phyloP scores from a whole-genome alignment of 495 filamentous ascomycete species.

The Amphirosellinia nigrospora region DNA sequence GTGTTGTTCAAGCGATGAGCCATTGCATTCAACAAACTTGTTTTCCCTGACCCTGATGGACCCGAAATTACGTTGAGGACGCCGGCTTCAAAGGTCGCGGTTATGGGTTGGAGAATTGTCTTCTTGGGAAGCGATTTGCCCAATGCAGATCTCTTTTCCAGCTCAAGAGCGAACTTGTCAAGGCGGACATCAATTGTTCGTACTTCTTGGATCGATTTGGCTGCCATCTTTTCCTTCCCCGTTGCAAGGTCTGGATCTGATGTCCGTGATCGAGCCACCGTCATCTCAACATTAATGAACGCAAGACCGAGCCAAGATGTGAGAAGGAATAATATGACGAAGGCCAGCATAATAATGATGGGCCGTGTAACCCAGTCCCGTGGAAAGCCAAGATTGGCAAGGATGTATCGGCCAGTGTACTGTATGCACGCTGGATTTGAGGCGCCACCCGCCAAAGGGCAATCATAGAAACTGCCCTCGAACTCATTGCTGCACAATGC shows the following conservation, averaged over 20 bases:
- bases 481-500: constrained; percentile 75
- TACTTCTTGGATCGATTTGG: constrained; percentile 56
- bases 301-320: neutral
- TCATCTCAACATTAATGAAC: neutral
- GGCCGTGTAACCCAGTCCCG: constrained; percentile 66
- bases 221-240: constrained; percentile 66
- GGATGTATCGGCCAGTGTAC: constrained; percentile 71
- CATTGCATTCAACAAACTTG: constrained; percentile 72
- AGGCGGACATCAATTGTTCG: constrained; percentile 65
- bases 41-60: constrained; percentile 76
- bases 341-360: constrained; percentile 61
- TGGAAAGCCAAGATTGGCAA: constrained; percentile 68
- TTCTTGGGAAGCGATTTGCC: constrained; percentile 54
- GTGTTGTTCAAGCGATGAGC: constrained; percentile 66
- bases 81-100: constrained; percentile 65
- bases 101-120: constrained; percentile 68
- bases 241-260: constrained; percentile 61
- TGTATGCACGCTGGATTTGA: constrained; percentile 66
- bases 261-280: constrained; percentile 57
- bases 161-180: constrained; percentile 63
- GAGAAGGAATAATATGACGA: neutral
- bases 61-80: constrained; percentile 79
- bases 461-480: constrained; percentile 68
- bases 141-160: constrained; percentile 62
- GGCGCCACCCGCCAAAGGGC: constrained; percentile 62